Percentiles rank a stretch among this genome's conserved stretches.
Conservation (phyloP, 371 early-diverging fungal species). For the Nematocida sp. region DNA sequence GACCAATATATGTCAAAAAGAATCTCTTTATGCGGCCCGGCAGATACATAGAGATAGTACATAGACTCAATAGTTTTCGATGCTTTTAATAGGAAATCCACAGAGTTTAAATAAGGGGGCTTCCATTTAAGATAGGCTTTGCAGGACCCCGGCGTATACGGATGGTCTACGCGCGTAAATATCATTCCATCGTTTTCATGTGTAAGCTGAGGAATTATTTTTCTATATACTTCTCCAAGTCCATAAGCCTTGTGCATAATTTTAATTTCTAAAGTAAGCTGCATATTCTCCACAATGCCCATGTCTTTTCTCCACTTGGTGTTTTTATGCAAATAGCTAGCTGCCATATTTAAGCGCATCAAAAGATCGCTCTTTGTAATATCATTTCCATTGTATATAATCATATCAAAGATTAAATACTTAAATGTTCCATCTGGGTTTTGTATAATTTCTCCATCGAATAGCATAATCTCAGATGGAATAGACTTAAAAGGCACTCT, state of each 20-base stretch:
- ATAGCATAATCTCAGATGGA: slow-evolving; percentile 21
- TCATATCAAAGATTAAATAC: slow-evolving; percentile 63
- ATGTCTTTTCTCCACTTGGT: not conserved
- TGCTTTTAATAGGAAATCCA: slow-evolving; percentile 75
- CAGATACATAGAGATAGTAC: slow-evolving; percentile 7
- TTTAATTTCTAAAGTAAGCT: slow-evolving; percentile 55
- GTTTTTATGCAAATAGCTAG: slow-evolving; percentile 44
- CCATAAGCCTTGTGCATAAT: slow-evolving; percentile 65
- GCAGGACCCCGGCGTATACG: slow-evolving; percentile 78
- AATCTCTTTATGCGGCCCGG: not conserved
- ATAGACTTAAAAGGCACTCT: slow-evolving; percentile 8
- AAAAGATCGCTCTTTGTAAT: slow-evolving; percentile 31
- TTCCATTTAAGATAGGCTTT: slow-evolving; percentile 94
- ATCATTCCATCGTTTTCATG: slow-evolving; percentile 92
- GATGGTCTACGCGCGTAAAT: slow-evolving; percentile 79
- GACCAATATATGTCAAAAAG: slow-evolving; percentile 34
- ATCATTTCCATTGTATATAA: slow-evolving; percentile 55
- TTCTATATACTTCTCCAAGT: slow-evolving; percentile 58
- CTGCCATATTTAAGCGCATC: slow-evolving; percentile 58
- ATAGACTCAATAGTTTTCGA: not conserved
- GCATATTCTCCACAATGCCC: not conserved
- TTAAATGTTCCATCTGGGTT: slow-evolving; percentile 25
- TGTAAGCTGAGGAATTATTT: slow-evolving; percentile 67
- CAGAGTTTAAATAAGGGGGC: slow-evolving; percentile 86
- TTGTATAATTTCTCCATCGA: slow-evolving; percentile 66